Conservation (phyloP, 306 rosid genomes). For the Carpinus fangiana region DNA sequence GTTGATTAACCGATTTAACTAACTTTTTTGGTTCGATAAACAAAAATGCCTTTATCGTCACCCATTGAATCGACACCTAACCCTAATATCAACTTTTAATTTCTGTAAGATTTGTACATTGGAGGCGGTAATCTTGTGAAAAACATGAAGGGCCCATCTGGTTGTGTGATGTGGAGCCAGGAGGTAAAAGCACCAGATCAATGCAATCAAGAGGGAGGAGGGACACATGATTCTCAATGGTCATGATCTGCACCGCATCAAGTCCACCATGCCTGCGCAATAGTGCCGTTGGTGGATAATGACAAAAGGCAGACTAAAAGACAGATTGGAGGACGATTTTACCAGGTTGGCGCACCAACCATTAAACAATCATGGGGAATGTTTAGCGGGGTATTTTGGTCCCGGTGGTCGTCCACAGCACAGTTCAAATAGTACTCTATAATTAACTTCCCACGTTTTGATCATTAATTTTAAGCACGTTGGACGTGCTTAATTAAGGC, state of each 20-base stretch:
- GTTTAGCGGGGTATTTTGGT: background rate
- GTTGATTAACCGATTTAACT: too few relatives aligned
- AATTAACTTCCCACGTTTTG: background rate
- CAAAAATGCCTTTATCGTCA: too few relatives aligned
- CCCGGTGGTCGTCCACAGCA: background rate
- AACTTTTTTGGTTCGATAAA: too few relatives aligned
- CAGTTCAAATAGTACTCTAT: background rate
- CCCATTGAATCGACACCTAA: too few relatives aligned
- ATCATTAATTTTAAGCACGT: too few relatives aligned
- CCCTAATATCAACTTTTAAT: too few relatives aligned
- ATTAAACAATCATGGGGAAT: background rate
- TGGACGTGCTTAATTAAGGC: background rate
- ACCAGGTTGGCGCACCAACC: too few relatives aligned
- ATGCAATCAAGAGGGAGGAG: background rate
- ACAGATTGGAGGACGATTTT: constrained; percentile 2
- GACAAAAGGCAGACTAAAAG: constrained; percentile 32
- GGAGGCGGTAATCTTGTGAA: too few relatives aligned
- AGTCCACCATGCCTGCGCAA: background rate
- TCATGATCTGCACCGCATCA: background rate
- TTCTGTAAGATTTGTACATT: too few relatives aligned
- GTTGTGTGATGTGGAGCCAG: background rate
- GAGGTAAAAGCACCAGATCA: background rate
- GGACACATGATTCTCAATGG: background rate
- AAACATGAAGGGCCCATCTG: background rate
- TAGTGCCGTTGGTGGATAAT: constrained; percentile 24